These are phyloP conservation scores for Poteriospumella lacustris DNA, from an alignment of 108 stramenopile species.

Conservation along the genomic window DNA sequence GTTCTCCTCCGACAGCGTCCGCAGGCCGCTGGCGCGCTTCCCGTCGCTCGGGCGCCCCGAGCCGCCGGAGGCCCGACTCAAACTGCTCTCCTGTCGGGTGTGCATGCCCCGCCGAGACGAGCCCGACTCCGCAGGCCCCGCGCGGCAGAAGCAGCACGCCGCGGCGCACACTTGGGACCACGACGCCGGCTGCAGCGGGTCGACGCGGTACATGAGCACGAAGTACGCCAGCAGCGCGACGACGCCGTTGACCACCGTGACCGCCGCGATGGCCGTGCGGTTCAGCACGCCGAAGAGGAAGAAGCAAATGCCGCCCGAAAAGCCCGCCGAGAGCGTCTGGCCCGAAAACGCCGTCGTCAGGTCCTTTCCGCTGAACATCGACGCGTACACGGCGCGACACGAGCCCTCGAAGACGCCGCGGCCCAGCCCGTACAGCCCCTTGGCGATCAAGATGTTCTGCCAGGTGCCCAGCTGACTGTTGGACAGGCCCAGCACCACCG, in stretches of 20 bases:
- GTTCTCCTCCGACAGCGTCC: too few species aligned
- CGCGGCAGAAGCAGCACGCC: too few species aligned
- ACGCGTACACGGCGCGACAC: not conserved
- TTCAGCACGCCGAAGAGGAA: constrained; percentile 2
- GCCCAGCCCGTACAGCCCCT: constrained; percentile 12
- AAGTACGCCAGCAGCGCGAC: not conserved
- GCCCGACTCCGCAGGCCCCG: too few species aligned
- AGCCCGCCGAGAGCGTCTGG: constrained; percentile 1
- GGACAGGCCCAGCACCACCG: not conserved
- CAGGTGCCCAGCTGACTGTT: not conserved
- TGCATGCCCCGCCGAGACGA: too few species aligned
- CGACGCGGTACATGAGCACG: not conserved
- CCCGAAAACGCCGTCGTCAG: not conserved
- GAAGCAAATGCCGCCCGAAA: constrained; percentile 12
- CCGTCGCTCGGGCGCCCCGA: too few species aligned
- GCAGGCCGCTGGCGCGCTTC: too few species aligned
- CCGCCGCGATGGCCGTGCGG: not conserved
- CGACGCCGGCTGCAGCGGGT: not conserved
- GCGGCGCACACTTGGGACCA: too few species aligned
- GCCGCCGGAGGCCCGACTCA: too few species aligned
- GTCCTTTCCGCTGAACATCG: not conserved
- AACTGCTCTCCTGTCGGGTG: too few species aligned
- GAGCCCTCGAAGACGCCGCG: constrained; percentile 15
- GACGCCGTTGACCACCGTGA: not conserved
- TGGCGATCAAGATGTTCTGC: not conserved